Conservation (phyloP, 208 protist genomes). For the Trypanosoma rangeli region DNA sequence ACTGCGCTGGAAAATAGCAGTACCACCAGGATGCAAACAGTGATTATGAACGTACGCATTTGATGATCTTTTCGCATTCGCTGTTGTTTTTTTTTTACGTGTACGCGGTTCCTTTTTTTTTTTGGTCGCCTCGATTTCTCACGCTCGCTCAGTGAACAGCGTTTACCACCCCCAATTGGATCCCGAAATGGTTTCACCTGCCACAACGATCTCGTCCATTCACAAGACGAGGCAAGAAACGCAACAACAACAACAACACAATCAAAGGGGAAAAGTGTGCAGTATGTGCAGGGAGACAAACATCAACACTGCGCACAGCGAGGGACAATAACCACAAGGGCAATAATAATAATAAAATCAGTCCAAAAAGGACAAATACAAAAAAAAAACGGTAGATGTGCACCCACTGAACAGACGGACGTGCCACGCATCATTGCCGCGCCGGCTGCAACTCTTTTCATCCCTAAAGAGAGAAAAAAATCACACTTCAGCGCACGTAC, state of each 20-base stretch:
- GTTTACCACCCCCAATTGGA: neutral
- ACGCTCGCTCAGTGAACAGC: neutral
- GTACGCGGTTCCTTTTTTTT: neutral
- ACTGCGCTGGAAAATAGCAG: neutral
- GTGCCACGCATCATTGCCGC: neutral
- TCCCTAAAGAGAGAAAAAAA: neutral
- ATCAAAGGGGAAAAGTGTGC: neutral
- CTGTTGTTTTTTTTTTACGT: neutral
- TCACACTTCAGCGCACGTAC: neutral
- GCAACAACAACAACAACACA: neutral
- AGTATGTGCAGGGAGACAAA: neutral
- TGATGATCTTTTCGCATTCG: neutral
- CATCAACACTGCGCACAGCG: neutral
- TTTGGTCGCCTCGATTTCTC: no score
- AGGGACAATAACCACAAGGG: neutral
- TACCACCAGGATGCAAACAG: slow-evolving; percentile 4
- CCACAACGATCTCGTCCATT: neutral
- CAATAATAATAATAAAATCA: neutral
- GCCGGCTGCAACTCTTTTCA: neutral
- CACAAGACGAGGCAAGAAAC: neutral
- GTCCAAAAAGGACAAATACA: neutral
- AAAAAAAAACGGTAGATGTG: neutral
- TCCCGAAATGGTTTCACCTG: neutral
- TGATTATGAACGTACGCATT: slow-evolving; percentile 13
- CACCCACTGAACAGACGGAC: neutral